Base-by-base conservation (phyloP, 73 alveolate species). In the Paramecium octaurelia region DNA sequence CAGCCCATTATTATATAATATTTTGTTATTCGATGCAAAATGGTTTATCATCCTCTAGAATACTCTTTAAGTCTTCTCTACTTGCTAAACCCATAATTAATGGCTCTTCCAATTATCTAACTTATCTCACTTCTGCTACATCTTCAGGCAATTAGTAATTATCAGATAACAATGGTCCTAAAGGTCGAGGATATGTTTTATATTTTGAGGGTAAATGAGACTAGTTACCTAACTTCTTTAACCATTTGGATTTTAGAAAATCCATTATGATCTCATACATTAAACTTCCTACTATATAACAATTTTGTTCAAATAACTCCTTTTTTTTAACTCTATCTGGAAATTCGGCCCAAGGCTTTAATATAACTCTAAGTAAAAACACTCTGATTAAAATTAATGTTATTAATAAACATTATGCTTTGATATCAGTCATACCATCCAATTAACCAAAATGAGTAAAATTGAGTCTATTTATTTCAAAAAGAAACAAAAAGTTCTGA, bases 131-230 rank as follows among this genome's bases (percentile, higher is more conserved):
- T 80, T 80, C 91, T 8, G 73, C 73, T 20, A 43, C 21, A 80
- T 43, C 91, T 12, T 80, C 91, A 18, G 75, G 91, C 10, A 80
- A 46, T 80, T 43, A 43, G 18, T 20, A 80, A 24, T 35, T n/a
- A 42, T 80, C 90, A 10, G 76, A 42, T 80, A 80, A 80, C 8
- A 80, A 80, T 23, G 75, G 76, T n/a, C 76, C 91, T 18, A 80
- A 80, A 10, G 40, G 40, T 43, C 75, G 23, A 21, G 70, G 73
- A 24, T 23, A 44, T 5, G 50, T 80, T 46, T 80, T 80, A 46
- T 44, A 21, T 44, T 80, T 48, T 1, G 75, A 44, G 11, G 44
- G 21, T 16, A 80, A 46, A 48, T 80, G 76, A 40, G 91, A 29
- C 44, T 80, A 20, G 44, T 80, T 80, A 8, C 75, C 70, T 0